A percentile compares a stretch with the other conserved stretches of the same genome.
These are phyloP conservation scores for Ganoderma lucidum DNA, from an alignment of 1,284 basidiomycete species.

Conservation along the genomic window DNA sequence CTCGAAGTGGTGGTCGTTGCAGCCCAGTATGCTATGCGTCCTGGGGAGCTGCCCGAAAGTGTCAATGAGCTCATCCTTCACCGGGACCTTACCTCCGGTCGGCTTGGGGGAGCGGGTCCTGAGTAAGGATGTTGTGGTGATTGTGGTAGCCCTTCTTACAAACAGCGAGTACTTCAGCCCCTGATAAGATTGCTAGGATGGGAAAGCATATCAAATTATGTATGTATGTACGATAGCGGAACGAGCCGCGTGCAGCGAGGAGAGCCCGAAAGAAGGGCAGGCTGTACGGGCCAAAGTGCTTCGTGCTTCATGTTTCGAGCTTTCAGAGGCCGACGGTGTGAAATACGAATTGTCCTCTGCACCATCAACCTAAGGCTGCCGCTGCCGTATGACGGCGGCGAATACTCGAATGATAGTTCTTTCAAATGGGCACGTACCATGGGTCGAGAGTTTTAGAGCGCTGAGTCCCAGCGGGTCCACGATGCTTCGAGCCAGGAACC, in stretches of 20 bases:
- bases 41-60: constrained; percentile 20
- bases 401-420: background rate
- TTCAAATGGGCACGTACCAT: background rate
- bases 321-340: constrained; percentile 21
- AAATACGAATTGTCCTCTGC: constrained; percentile 12
- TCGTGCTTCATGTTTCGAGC: constrained; percentile 32
- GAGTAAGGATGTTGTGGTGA: background rate
- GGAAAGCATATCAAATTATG: background rate
- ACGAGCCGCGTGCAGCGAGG: constrained; percentile 36
- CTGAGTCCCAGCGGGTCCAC: too few species aligned
- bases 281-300: constrained; percentile 37
- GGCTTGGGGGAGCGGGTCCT: constrained; percentile 16
- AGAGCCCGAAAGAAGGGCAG: constrained; percentile 9
- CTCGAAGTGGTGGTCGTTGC: constrained; percentile 17
- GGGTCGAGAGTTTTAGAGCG: too few species aligned
- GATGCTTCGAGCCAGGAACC: too few species aligned
- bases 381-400: background rate
- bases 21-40: constrained; percentile 16
- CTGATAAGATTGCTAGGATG: background rate
- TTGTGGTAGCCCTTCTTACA: background rate
- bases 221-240: constrained; percentile 38
- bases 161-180: background rate
- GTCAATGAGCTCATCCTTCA: constrained; percentile 21
- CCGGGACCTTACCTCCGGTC: constrained; percentile 29
- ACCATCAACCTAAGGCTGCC: background rate